Conservation (phyloP, 768 basidiomycete species). For the Calocybe gangraenosa region DNA sequence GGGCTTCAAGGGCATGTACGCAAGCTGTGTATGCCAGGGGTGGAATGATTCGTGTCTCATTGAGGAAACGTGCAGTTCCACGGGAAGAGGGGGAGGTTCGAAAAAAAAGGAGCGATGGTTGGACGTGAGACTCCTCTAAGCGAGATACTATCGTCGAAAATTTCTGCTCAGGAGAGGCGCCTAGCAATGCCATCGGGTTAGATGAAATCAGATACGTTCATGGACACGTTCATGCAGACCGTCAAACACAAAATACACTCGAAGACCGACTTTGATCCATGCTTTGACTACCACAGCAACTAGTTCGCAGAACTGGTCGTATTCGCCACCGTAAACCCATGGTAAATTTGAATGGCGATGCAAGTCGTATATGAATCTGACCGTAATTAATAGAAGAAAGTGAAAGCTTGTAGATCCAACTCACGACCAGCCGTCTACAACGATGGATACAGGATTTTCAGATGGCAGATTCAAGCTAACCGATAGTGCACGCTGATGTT, state of each 20-base stretch:
- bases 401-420: slow-evolving; percentile 33
- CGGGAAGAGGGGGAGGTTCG: slow-evolving; percentile 70
- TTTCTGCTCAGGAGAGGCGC: slow-evolving; percentile 68
- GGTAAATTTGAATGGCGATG: slow-evolving; percentile 57
- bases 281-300: slow-evolving; percentile 51
- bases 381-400: slow-evolving; percentile 4
- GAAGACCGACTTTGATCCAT: slow-evolving; percentile 66
- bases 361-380: slow-evolving; percentile 73
- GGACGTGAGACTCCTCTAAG: slow-evolving; percentile 50
- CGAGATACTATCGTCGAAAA: slow-evolving; percentile 64
- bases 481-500: slow-evolving; percentile 41
- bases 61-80: slow-evolving; percentile 59
- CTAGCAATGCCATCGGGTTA: slow-evolving; percentile 32
- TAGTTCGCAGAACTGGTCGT: slow-evolving; percentile 47
- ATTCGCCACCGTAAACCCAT: slow-evolving; percentile 89
- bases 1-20: slow-evolving; percentile 44
- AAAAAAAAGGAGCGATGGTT: slow-evolving; percentile 71
- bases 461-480: slow-evolving; percentile 22
- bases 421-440: slow-evolving; percentile 88
- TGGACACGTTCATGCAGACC: slow-evolving; percentile 41
- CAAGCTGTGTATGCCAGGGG: slow-evolving; percentile 60
- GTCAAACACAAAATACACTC: slow-evolving; percentile 77
- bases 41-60: slow-evolving; percentile 71
- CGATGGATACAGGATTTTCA: slow-evolving; percentile 32
- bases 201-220: slow-evolving; percentile 9